Evolutionary conservation across 352 stramenopile species (phyloP), one percentile per base, ranked within the genome.

Genomic region (Elongisporangium anandrum): DNA sequence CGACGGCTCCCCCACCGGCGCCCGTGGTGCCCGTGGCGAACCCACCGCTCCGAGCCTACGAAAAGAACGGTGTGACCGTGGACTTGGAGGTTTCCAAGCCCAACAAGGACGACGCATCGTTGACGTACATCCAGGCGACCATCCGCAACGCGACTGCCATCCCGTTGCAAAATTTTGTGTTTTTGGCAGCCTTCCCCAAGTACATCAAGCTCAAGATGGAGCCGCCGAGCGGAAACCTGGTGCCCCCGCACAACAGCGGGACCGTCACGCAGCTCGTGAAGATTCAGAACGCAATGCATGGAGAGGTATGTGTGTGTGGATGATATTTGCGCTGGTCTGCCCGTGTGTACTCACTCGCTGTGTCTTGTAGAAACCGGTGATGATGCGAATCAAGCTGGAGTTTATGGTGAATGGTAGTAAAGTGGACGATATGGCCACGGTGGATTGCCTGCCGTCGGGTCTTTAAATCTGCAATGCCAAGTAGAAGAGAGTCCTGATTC

Each of bases 171-270:
- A 93, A 95, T 34, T 94, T 99, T 61, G 85, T 96, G 58, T 92
- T 99, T 45, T 66, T 96, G 52, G 87, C 92, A 38, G 97, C 97
- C 26, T 98, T 99, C 66, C 97, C 97, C 21, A 99, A 95, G 79
- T 99, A 98, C 66, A 94, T 99, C 58, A 97, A 97, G 55, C 91
- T 99, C 72, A 96, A 98, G 79, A 98, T 99, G 95, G 93, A 98
- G 63, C 95, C 96, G n/a, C 88, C 96, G 4, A 97, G 85, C 17
- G 96, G 88, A 22, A 93, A 96, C 26, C 92, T 87, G 19, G 71
- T 99, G 52, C 92, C 94, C 8, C 63, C 92, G 2, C 90, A 94
- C 38, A 87, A 75, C 24, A 72, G 71, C 47, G 93, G 81, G 8
- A 64, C 65, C 17, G 80, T 98, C 16, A 99, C 94, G 19, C 97